Evolutionary conservation across 225 moss, liverwort and hornwort genomes (phyloP), one percentile per base, ranked within the genome.

Genomic region (Ulota crispa): DNA sequence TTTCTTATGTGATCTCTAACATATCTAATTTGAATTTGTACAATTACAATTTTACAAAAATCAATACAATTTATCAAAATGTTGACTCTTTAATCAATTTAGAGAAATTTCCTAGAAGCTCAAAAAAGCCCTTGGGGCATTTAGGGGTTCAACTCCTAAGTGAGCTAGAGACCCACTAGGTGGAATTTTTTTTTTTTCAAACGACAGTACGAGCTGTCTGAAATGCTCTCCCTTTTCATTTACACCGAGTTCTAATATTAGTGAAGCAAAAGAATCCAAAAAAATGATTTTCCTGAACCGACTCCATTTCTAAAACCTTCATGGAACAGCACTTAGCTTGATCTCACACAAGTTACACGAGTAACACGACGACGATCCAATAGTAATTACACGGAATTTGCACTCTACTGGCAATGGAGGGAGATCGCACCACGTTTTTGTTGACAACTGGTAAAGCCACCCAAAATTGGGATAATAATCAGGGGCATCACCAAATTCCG

Each of bases 281-380:
- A 1, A 43, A 63, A 45, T 4, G 62, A 76, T 2, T 62, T 3
- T 26, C 21, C 8, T 20, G 21, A 30, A 28, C 60, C 28, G 4
- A 31, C 20, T 20, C 3, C n/a, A n/a, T 36, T 15, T 42, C 10
- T 41, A 60, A 23, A 28, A 52, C 9, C 77, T 65, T 52, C 11
- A 66, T 19, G 77, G 77, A 26, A 53, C 6, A 53, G 66, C 77
- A 53, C 53, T 77, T 50, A 65, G 53, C 52, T 77, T 77, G 10
- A 66, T 10, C 53, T 77, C 77, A 36, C 66, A 65, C 34, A 77
- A 15, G 36, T 7, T 36, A 50, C 16, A 36, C 6, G 32, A 15
- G 52, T 31, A n/a, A 65, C 10, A 18, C 36, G 7, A 52, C 11
- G 11, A 16, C n/a, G 9, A 24, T 64, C 52, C 18, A 39, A 1